Conservation (phyloP, 257 asterid species). For the Salvia splendens region DNA sequence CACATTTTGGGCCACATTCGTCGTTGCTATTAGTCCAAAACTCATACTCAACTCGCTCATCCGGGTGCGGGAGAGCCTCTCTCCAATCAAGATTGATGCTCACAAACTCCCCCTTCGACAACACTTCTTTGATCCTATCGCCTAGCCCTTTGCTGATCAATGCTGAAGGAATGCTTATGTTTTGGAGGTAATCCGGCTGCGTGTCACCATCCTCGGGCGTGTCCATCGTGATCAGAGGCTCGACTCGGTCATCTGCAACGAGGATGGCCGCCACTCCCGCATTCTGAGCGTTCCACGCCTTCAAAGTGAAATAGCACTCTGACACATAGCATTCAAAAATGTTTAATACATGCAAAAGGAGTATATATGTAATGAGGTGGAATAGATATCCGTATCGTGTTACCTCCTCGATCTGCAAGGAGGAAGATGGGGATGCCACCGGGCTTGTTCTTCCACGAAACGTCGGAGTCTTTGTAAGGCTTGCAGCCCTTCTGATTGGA, state of each 20-base stretch:
- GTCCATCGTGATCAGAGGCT: constrained; percentile 91
- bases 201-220: constrained; percentile 75
- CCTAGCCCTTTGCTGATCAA: constrained; percentile 79
- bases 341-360: no score
- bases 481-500: constrained; percentile 49
- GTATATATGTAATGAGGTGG: background rate
- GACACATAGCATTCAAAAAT: constrained; percentile 12
- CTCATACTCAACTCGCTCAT: constrained; percentile 90
- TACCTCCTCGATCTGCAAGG: constrained; percentile 63
- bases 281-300: constrained; percentile 93
- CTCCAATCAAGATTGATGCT: constrained; percentile 84
- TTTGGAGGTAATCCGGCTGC: constrained; percentile 65
- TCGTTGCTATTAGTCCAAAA: constrained; percentile 95
- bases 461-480: constrained; percentile 41
- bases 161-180: constrained; percentile 83
- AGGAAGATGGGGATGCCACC: constrained; percentile 53
- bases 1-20: constrained; percentile 88
- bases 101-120: constrained; percentile 72
- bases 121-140: constrained; percentile 64
- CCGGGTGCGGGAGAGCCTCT: constrained; percentile 97
- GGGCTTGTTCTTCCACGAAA: constrained; percentile 45
- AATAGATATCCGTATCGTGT: background rate
- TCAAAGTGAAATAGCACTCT: constrained; percentile 86
- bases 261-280: constrained; percentile 94
- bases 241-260: constrained; percentile 75